Conservation (phyloP, 352 stramenopile genomes). For the Saprolegnia diclina region DNA sequence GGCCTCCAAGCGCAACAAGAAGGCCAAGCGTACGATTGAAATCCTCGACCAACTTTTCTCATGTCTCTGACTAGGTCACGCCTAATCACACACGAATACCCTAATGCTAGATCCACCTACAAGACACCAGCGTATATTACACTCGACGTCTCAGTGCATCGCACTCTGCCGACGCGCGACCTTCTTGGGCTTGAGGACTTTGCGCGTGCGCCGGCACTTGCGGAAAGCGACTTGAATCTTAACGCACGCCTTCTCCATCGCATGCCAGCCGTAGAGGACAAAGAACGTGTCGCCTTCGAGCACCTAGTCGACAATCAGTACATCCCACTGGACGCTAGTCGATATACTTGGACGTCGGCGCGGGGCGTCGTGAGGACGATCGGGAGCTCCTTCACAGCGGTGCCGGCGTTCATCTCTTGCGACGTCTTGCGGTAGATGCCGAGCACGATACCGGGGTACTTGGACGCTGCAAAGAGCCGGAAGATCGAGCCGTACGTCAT, state of each 20-base stretch:
- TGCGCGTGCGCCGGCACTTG: slow-evolving; percentile 4
- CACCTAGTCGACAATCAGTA: slow-evolving; percentile 31
- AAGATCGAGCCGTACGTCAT: slow-evolving; percentile 63
- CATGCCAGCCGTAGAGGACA: slow-evolving; percentile 70
- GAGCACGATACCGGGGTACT: slow-evolving; percentile 60
- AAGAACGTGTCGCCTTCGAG: slow-evolving; percentile 50
- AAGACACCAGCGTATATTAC: not conserved
- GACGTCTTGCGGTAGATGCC: slow-evolving; percentile 66
- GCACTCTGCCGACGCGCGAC: not conserved
- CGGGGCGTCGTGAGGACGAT: slow-evolving; percentile 74
- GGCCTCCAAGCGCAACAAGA: slow-evolving; percentile 31
- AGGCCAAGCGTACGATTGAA: slow-evolving; percentile 18
- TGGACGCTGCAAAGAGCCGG: slow-evolving; percentile 46
- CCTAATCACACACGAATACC: too few relatives aligned
- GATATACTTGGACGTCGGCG: slow-evolving; percentile 30
- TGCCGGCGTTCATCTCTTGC: slow-evolving; percentile 38
- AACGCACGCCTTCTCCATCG: slow-evolving; percentile 52
- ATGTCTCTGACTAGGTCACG: too few relatives aligned
- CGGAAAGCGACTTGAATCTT: slow-evolving; percentile 46
- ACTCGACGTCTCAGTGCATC: not conserved
- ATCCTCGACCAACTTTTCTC: not conserved
- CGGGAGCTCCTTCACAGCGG: slow-evolving; percentile 45
- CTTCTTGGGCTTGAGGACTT: not conserved
- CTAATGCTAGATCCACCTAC: too few relatives aligned
- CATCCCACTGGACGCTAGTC: not conserved